Conservation (phyloP, 2,329 filamentous ascomycete species). For the Trichoderma brevicompactum region DNA sequence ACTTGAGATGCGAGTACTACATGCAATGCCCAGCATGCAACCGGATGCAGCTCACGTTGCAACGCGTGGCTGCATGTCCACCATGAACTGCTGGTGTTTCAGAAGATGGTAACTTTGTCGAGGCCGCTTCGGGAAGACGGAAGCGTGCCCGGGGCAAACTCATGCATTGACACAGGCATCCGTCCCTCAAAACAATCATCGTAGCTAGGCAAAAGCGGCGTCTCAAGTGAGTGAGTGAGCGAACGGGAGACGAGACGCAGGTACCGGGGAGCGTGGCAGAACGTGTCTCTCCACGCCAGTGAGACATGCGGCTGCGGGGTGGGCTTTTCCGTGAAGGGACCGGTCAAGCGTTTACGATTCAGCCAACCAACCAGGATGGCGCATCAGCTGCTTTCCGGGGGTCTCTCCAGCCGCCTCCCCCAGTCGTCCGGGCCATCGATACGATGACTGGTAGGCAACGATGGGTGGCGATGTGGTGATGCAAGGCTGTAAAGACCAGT, state of each 20-base stretch:
- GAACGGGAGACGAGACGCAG: conserved; percentile 18
- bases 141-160: neutral
- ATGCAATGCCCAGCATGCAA: conserved; percentile 5
- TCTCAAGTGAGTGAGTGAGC: neutral
- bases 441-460: neutral
- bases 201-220: neutral
- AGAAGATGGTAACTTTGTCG: neutral
- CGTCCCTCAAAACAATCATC: neutral
- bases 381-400: conserved; percentile 20
- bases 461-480: neutral
- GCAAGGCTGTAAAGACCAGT: conserved; percentile 15
- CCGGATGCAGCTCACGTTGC: neutral
- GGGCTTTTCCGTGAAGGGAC: conserved; percentile 16
- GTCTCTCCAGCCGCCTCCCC: conserved; percentile 14
- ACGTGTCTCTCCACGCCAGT: conserved; percentile 21
- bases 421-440: neutral
- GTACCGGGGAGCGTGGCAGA: conserved; percentile 17
- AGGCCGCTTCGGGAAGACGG: neutral
- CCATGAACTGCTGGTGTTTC: conserved; percentile 10
- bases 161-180: neutral
- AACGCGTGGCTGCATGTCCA: conserved; percentile 4
- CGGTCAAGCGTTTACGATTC: conserved; percentile 20
- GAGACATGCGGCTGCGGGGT: conserved; percentile 22
- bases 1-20: neutral
- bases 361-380: conserved; percentile 18